A percentile compares a stretch with the other conserved stretches of the same genome.
Evolutionary conservation across 495 filamentous ascomycete genomes (phyloP).

Genomic region (Talaromyces nanjingensis): DNA sequence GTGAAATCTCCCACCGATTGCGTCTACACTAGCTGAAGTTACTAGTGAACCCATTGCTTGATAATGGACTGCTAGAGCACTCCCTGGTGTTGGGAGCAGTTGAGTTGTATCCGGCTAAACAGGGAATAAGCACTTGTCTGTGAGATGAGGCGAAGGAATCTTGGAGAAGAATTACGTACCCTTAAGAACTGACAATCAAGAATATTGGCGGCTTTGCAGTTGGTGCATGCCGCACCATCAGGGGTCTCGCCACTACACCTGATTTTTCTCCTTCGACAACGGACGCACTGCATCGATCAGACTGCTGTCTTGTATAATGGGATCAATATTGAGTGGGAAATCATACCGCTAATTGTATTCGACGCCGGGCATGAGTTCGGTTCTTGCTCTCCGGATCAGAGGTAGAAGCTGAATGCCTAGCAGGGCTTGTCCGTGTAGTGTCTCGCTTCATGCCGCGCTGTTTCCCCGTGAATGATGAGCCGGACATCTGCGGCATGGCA

Average conservation of each 20-base stretch:
- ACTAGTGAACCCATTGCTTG: not conserved
- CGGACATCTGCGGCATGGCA: not conserved
- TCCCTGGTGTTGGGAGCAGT: slow-evolving; percentile 1
- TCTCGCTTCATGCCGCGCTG: slow-evolving; percentile 1
- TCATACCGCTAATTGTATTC: slow-evolving; percentile 63
- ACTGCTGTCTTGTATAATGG: slow-evolving; percentile 9
- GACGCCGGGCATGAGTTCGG: slow-evolving; percentile 30
- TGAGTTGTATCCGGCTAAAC: not conserved
- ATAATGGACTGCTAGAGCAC: slow-evolving; percentile 1
- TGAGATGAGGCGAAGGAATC: not conserved
- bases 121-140: not conserved
- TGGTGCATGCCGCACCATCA: slow-evolving; percentile 68
- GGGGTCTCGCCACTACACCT: slow-evolving; percentile 85
- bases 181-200: slow-evolving; percentile 71
- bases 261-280: slow-evolving; percentile 93
- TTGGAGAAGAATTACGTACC: slow-evolving; percentile 40
- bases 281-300: slow-evolving; percentile 57
- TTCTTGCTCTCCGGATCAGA: slow-evolving; percentile 27
- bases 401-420: slow-evolving; percentile 15
- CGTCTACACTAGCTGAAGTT: not conserved
- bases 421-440: not conserved
- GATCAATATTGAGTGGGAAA: not conserved
- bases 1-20: not conserved
- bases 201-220: slow-evolving; percentile 69
- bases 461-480: not conserved